Percentiles rank a stretch among this genome's conserved stretches.
phyloP scores from a whole-genome alignment of 257 asterid species.

The Solanum megistacrolobum region DNA sequence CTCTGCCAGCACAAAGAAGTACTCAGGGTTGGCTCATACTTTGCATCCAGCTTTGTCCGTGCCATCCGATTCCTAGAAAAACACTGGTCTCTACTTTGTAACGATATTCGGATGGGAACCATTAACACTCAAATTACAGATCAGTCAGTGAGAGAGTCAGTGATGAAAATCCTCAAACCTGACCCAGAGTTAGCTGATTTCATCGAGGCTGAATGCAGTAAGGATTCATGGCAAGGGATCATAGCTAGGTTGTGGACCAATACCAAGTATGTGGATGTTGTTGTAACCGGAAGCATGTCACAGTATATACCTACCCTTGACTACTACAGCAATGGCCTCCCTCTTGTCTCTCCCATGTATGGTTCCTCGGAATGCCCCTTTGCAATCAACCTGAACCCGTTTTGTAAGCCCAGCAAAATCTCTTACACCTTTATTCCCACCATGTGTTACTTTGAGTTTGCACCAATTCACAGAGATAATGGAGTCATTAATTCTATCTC shows the following conservation, averaged over 20 bases:
- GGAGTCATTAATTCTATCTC: not conserved
- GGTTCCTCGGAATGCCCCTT: not conserved
- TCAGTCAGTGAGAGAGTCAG: not conserved
- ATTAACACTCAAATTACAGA: not conserved
- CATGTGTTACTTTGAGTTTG: not conserved
- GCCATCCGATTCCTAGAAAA: not conserved
- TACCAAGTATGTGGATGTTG: not conserved
- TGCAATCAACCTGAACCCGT: not conserved
- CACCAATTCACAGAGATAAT: not conserved
- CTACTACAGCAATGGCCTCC: not conserved
- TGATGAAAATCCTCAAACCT: not conserved
- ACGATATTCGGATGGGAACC: not conserved
- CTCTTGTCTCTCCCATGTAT: not conserved
- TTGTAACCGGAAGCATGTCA: slow-evolving; percentile 2
- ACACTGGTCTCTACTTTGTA: not conserved
- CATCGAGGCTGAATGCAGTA: not conserved
- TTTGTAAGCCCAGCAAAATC: not conserved
- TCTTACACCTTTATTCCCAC: not conserved
- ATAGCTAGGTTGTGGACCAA: not conserved
- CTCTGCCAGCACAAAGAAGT: not conserved
- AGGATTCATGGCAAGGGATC: not conserved
- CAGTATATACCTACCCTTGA: not conserved
- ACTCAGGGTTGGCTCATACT: not conserved
- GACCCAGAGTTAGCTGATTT: slow-evolving; percentile 2
- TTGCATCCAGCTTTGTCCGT: not conserved